Base-by-base conservation (phyloP, 2,329 filamentous ascomycete species). In the Boeremia lycopersici region DNA sequence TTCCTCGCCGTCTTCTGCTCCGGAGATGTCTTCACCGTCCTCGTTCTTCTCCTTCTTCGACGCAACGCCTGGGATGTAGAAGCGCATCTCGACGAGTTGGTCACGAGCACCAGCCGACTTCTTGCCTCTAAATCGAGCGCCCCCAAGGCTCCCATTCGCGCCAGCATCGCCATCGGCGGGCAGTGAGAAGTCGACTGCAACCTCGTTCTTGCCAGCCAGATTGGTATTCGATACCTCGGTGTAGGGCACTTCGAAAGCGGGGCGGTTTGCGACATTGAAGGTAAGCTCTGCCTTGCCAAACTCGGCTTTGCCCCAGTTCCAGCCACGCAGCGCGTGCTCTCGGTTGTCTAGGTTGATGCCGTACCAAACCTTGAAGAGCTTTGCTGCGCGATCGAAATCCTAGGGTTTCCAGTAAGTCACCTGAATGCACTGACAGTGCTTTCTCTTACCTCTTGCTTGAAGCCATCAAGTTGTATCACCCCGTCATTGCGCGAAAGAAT, bases 261-360 rank as follows among this genome's bases (percentile, higher is more conserved):
- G 95, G 67, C 92, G 87, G 77, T 97, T 99, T 74, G 96, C 92
- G 33, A 99, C 95, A 75, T 93, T 98, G 82, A 99, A 99, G 28
- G 90, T 86, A 51, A 99, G 85, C 79, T 99, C 95, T 49, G 92
- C 89, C 78, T 98, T 96, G 58, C 89, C 89, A 74, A 99, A 96
- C 70, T 99, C 95, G 61, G 91, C 91, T 78, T 98, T 99, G 69
- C 95, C 95, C 96, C 95, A 99, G 76, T 99, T 99, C 95, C 95
- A 99, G 52, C 95, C 95, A 65, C 95, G 87, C 55, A 99, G 81
- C 23, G 95, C 92, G 76, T 98, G 95, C 77, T 99, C 95, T 76
- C 91, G 91, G 75, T 86, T 90, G 74, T 98, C 93, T 55, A 99
- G 84, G 68, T 88, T 92, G 69, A 95, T 89, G 78, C 91, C 95